phyloP scores from a whole-genome alignment of 1,284 basidiomycete species.

The Irpex lacteus region DNA sequence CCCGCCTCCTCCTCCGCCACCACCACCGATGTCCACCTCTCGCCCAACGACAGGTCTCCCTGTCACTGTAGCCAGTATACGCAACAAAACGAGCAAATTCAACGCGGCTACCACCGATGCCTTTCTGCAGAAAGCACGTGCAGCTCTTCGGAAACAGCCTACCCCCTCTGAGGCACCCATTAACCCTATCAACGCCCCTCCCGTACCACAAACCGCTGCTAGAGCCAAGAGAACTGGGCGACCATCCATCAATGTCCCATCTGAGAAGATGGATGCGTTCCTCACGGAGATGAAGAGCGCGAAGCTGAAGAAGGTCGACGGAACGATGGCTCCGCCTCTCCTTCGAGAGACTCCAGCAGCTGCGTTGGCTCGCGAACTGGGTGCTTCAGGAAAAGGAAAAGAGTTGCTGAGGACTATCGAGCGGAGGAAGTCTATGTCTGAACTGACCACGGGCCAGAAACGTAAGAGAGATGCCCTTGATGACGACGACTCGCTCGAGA shows the following conservation, averaged over 20 bases:
- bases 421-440: conserved; percentile 10
- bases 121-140: conserved; percentile 56
- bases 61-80: conserved; percentile 12
- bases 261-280: conserved; percentile 80
- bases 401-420: conserved; percentile 8
- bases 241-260: conserved; percentile 65
- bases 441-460: conserved; percentile 7
- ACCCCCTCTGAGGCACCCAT: conserved; percentile 56
- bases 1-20: conserved; percentile 39
- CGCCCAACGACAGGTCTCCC: conserved; percentile 9
- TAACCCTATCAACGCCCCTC: conserved; percentile 18
- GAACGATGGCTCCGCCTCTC: conserved; percentile 15
- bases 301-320: conserved; percentile 51
- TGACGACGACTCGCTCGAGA: conserved; percentile 5
- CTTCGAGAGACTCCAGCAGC: conserved; percentile 7
- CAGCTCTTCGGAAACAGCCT: conserved; percentile 54
- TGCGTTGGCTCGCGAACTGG: conserved; percentile 8
- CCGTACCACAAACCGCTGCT: conserved; percentile 4
- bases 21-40: conserved; percentile 36
- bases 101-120: conserved; percentile 31
- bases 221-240: conserved; percentile 46
- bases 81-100: not conserved
- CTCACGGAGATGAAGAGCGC: conserved; percentile 75
- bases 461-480: conserved; percentile 7
- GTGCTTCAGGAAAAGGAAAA: not conserved